phyloP scores from a whole-genome alignment of 768 basidiomycete genomes.

The Phlebiopsis gigantea region DNA sequence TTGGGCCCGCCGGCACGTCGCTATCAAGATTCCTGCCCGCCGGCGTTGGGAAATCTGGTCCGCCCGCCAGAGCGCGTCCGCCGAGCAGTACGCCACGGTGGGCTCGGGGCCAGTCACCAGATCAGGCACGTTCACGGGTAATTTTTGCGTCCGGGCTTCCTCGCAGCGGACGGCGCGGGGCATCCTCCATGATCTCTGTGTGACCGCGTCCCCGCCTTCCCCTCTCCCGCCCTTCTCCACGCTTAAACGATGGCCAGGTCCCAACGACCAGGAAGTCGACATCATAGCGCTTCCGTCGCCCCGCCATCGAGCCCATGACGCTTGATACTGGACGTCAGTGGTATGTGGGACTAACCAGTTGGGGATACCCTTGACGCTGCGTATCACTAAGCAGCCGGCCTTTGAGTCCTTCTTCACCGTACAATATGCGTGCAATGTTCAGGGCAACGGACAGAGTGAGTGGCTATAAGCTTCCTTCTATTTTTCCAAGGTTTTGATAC shows the following conservation, averaged over 20 bases:
- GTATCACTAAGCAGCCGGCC: neutral
- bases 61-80: too few relatives aligned
- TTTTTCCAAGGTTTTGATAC: neutral
- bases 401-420: neutral
- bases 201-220: neutral
- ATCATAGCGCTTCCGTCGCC: neutral
- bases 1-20: too few relatives aligned
- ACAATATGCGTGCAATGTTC: neutral
- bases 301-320: neutral
- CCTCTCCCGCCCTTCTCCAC: neutral
- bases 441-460: too few relatives aligned
- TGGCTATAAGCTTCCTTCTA: too few relatives aligned
- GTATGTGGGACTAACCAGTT: conserved; percentile 2
- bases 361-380: conserved; percentile 3
- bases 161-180: too few relatives aligned
- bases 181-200: neutral
- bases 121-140: too few relatives aligned
- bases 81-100: too few relatives aligned
- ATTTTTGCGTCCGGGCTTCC: too few relatives aligned
- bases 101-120: too few relatives aligned
- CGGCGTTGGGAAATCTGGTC: neutral
- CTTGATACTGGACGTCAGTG: neutral
- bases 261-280: neutral
- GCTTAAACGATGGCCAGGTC: neutral
- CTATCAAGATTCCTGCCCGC: neutral